Evolutionary conservation across 805 yeast genomes (phyloP), one percentile per base, ranked within the genome.

Genomic region (Kurtzmaniella cleridarum): DNA sequence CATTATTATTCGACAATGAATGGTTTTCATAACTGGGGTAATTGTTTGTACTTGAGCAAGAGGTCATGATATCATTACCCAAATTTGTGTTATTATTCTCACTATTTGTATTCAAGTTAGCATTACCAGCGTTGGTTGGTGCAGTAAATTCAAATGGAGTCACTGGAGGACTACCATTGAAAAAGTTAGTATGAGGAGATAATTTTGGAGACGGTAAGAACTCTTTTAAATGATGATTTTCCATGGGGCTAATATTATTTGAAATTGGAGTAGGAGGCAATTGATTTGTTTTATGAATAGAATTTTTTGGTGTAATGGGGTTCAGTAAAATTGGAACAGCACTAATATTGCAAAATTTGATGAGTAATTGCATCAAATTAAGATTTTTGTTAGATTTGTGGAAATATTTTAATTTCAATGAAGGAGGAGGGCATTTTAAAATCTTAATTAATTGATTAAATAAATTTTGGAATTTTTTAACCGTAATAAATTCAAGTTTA

Each of bases 361-460:
- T 57, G 46, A 67, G 47, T 26, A 55, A 45, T 41, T 54, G 58
- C 73, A 67, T 67, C 43, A 64, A 56, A 36, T 54, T 53, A 36
- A 60, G 53, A 47, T 58, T 57, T 42, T 63, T 64, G 34, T 60
- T 56, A 32, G 49, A 53, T 29, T 64, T 64, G 44, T 59, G 56
- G 49, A 67, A 69, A 51, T 70, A 74, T 53, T 70, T 73, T 37
- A 62, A 50, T 50, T 68, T 69, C 43, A 72, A 55, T 13, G 74
- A 63, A 28, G 70, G 66, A 27, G 78, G 78, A 6, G 73, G 73
- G 43, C 66, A 61, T 41, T 67, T 65, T 44, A 68, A 51, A 23
- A 68, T 64, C 48, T 66, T 68, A 31, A 52, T 41, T 46, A 61
- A 56, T 34, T 46, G 44, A 44, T 47, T 50, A 40, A 54, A 59